Base-by-base conservation (phyloP, 2,329 filamentous ascomycete species). In the Aspergillus ochraceus region DNA sequence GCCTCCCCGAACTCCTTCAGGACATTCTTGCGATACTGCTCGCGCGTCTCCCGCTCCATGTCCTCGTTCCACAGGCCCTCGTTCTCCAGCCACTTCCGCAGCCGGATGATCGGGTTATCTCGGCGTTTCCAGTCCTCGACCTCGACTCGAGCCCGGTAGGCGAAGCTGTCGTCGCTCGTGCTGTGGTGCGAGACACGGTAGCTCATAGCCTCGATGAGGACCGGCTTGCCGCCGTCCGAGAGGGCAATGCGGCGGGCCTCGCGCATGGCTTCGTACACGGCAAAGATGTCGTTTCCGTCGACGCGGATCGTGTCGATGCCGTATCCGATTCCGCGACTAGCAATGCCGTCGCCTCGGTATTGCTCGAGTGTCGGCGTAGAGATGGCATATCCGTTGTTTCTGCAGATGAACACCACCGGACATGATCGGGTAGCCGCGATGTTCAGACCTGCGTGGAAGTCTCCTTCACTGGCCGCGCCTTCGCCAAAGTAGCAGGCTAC, bases 151-250 rank as follows among this genome's bases (percentile, higher is more conserved):
- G 93, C 92, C 9, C 95, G 90, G 79, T 99, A 99, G 0, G 95
- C 95, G 71, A 97, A 99, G 26, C 90, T 95, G 77, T 99, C 95
- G 72, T 99, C 95, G 0, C 90, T 95, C 0, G 95, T 99, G 76
- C 92, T 97, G 79, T 99, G 95, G 74, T 99, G 92, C 6, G 91
- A 94, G 49, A 98, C 93, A n/a, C 95, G 92, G 78, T 99, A 99
- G 24, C 91, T 94, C 91, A 99, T 96, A 58, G 92, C 92, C 78
- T 99, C 95, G 46, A 99, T 89, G 8, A 99, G 80, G 0, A 99
- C 85, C 0, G 92, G 92, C 63, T 85, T 87, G 4, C 91, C 90
- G n/a, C 91, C 91, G 49, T 91, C 87, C 58, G 89, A 81, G 3
- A 98, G 83, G 0, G 94, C 93, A 70, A 94, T 86, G 52, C 86